Evolutionary conservation across 106 monocot genomes (phyloP), one percentile per base, ranked within the genome.

Genomic region (Narthecium ossifragum): DNA sequence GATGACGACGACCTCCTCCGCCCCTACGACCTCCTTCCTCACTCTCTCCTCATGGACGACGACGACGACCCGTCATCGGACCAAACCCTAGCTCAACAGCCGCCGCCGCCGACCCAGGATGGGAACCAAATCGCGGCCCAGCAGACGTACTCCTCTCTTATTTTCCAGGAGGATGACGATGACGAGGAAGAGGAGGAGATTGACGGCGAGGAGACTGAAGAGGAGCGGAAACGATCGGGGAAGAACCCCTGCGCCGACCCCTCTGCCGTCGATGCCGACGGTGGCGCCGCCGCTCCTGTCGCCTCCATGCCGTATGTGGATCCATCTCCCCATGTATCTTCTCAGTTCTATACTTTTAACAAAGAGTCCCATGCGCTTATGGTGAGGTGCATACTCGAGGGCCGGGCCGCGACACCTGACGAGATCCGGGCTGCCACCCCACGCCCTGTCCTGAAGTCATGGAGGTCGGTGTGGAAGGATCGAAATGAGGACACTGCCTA

Each of bases 291-390:
- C 25, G 53, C 21, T 8, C 33, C 63, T 13, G 13, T 14, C 18
- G 7, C 33, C 57, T 26, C 38, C 18, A 15, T 7, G 15, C 71
- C 72, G 14, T 46, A 18, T 25, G 53, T 86, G 31, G 82, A 86
- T 65, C 78, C 86, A 6, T 40, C 74, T 15, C 82, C 86, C 11
- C 86, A 86, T 26, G 49, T 86, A 34, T 86, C 86, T 28, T 78
- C 86, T 29, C 86, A 86, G 47, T 86, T 86, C 31, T 86, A 86
- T 72, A 86, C 86, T 37, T 86, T 86, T 51, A 86, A 78, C 65
- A 17, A 47, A 8, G 72, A 72, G 3, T 82, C 82, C 37, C 81
- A 86, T 40, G 46, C 68, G 29, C 59, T 86, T 29, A 86, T 86
- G 86, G 65, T 86, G 9, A 70, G 72, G 28, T 86, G 86, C 65